These are phyloP conservation scores for Drosera capensis DNA, from an alignment of 148 eudicot genomes.

Conservation along the genomic window DNA sequence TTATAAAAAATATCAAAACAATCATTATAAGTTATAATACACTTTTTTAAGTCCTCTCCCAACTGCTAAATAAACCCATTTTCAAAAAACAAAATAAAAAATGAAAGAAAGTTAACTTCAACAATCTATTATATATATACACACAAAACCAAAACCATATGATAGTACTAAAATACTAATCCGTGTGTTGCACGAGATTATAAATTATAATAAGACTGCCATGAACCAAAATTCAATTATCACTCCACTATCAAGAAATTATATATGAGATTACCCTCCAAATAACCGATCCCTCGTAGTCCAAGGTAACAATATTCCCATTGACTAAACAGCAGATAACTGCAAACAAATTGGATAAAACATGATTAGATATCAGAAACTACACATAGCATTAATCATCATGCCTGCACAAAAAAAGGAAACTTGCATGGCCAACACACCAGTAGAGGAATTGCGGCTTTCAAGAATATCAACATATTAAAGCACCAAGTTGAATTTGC, in stretches of 20 bases:
- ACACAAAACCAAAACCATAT: too few species aligned
- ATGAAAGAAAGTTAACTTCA: too few species aligned
- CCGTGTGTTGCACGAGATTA: not conserved
- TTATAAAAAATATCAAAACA: too few species aligned
- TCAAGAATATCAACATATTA: not conserved
- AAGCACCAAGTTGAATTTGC: too few species aligned
- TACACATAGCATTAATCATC: not conserved
- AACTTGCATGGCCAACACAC: not conserved
- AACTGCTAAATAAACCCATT: too few species aligned
- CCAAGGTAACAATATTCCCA: conserved; percentile 53
- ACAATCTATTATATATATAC: too few species aligned
- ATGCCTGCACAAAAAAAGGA: not conserved
- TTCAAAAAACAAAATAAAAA: too few species aligned
- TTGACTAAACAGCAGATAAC: conserved; percentile 34
- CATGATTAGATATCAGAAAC: not conserved
- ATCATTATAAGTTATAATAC: too few species aligned
- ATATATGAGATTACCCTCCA: conserved; percentile 34
- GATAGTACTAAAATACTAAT: too few species aligned
- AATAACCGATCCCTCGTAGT: conserved; percentile 31
- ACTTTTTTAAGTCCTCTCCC: too few species aligned
- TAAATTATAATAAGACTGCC: not conserved
- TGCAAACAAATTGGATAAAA: not conserved
- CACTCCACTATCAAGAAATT: not conserved
- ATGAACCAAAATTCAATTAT: not conserved
- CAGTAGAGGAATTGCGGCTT: too few species aligned